Evolutionary conservation across 345 rosid species (phyloP), one percentile per base, ranked within the genome.

Genomic region (Bruguiera gymnorhiza): DNA sequence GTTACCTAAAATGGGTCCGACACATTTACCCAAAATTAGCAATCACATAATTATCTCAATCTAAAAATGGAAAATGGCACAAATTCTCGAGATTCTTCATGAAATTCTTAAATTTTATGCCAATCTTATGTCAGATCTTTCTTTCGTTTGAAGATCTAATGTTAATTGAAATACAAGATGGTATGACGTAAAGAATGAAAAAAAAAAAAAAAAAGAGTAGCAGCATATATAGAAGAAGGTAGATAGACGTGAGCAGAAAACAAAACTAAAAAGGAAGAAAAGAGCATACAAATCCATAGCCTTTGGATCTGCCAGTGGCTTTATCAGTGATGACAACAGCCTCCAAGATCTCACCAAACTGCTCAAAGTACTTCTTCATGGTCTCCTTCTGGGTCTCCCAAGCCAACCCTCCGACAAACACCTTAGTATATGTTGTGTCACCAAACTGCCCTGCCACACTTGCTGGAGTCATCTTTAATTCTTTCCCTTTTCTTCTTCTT

Each of bases 361-460:
- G 98, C 72, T 94, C 93, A 59, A 94, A 94, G 78, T 91, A 89
- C 62, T 84, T 89, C 95, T 86, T 89, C 86, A 94, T 87, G 66
- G 98, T 91, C 65, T 87, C 83, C 83, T 89, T 94, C 77, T 94
- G 96, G 3, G 98, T 94, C 74, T 94, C 98, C 98, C 98, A 94
- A 13, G 98, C 98, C 86, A 94, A 71, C 16, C 98, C 98, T 43
- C 98, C 98, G 15, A 94, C 98, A 79, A 94, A 91, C 67, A 94
- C 97, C 71, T 94, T 94, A 18, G 98, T 94, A 69, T 86, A 91
- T 13, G 98, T 89, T 6, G 98, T 91, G 77, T 94, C 98, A 29
- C 94, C 94, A 36, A 88, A 86, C 79, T 88, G 89, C n/a, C 83
- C 83, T 21, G 71, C 78, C 79, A 81, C 70, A 75, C 76, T 81